phyloP scores from a whole-genome alignment of 2,329 filamentous ascomycete species.

The Exophiala xenobiotica region DNA sequence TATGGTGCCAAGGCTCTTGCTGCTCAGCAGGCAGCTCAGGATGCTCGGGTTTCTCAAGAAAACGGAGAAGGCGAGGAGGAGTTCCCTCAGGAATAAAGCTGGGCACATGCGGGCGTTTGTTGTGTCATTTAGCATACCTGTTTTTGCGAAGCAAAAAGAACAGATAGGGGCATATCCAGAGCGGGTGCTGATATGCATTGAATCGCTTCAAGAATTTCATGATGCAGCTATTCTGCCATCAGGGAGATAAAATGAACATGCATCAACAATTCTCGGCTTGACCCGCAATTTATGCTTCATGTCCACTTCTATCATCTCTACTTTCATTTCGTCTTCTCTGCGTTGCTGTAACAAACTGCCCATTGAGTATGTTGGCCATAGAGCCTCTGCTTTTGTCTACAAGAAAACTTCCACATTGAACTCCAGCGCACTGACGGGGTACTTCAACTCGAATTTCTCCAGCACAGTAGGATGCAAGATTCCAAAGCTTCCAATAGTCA shows the following conservation, averaged over 20 bases:
- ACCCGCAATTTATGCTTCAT: too few species aligned
- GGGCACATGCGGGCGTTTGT: conserved; percentile 4
- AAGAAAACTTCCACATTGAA: conserved; percentile 93
- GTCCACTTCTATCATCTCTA: neutral
- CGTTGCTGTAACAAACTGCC: too few species aligned
- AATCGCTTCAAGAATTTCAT: neutral
- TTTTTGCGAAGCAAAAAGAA: neutral
- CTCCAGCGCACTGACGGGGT: conserved; percentile 91
- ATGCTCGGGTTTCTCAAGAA: conserved; percentile 59
- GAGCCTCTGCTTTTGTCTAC: too few species aligned
- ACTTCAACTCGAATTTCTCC: conserved; percentile 89
- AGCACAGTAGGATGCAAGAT: conserved; percentile 91
- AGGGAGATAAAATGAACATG: neutral
- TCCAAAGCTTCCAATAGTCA: conserved; percentile 83
- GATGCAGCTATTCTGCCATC: conserved; percentile 1
- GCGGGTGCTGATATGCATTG: too few species aligned
- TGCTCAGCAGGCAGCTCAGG: conserved; percentile 56
- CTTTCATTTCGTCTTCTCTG: neutral
- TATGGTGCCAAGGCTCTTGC: conserved; percentile 89
- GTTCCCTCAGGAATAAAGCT: conserved; percentile 48
- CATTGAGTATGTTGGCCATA: too few species aligned
- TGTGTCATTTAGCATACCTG: conserved; percentile 11
- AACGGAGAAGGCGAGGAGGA: conserved; percentile 43
- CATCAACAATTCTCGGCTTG: too few species aligned
- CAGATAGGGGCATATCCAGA: neutral